phyloP scores from a whole-genome alignment of 2,329 filamentous ascomycete species.

The Gaeumannomyces sp. region DNA sequence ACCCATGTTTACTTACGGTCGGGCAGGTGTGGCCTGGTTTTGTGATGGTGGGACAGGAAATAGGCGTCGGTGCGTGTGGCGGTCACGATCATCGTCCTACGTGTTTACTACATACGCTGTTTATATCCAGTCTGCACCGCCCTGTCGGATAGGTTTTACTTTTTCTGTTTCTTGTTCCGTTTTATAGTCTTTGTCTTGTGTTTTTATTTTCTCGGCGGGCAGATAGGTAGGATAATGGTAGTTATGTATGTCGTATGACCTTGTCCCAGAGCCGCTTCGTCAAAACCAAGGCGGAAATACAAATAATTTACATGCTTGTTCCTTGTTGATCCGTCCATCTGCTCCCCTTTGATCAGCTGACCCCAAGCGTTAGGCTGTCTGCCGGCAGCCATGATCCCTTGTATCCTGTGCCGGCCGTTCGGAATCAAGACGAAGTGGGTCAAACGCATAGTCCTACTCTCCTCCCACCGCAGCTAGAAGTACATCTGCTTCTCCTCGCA shows the following conservation, averaged over 20 bases:
- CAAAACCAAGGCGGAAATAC: neutral
- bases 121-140: neutral
- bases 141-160: neutral
- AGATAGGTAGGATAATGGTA: conserved; percentile 6
- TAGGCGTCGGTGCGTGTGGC: neutral
- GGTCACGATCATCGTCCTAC: neutral
- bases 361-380: too few species aligned
- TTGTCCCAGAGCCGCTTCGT: neutral
- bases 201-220: conserved; percentile 9
- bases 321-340: neutral
- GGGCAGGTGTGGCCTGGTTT: conserved; percentile 1
- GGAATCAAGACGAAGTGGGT: neutral
- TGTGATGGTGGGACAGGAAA: neutral
- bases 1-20: neutral
- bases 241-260: conserved; percentile 11
- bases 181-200: conserved; percentile 2
- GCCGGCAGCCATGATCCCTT: too few species aligned
- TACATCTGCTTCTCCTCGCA: too few species aligned
- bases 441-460: neutral
- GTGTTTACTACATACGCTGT: neutral
- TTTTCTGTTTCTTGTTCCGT: conserved; percentile 1
- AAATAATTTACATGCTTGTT: neutral
- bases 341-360: neutral
- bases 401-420: too few species aligned
- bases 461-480: neutral